These are phyloP conservation scores for Aspergillus indologenus DNA, from an alignment of 495 filamentous ascomycete genomes.

Conservation along the genomic window DNA sequence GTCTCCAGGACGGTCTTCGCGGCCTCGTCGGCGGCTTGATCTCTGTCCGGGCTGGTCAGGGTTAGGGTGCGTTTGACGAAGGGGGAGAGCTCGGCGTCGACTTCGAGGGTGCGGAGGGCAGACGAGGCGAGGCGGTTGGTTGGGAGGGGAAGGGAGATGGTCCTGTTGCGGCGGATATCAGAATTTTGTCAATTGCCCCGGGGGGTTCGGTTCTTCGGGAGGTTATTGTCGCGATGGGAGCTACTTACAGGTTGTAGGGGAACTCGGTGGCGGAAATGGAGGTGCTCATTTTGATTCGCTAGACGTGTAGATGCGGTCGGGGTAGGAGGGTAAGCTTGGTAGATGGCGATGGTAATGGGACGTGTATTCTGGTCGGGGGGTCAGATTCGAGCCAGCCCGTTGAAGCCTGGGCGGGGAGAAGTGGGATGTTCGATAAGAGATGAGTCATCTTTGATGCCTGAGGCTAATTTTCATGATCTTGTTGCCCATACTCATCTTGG, in stretches of 20 bases:
- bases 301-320: neutral
- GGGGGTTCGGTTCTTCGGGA: neutral
- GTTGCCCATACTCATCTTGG: too few relatives aligned
- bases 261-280: slow-evolving; percentile 41
- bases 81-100: slow-evolving; percentile 85
- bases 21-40: slow-evolving; percentile 28
- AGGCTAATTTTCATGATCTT: slow-evolving; percentile 5
- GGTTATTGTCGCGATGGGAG: neutral
- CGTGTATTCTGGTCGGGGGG: neutral
- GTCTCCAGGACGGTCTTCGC: slow-evolving; percentile 61
- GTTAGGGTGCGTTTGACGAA: slow-evolving; percentile 71
- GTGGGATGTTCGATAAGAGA: slow-evolving; percentile 7
- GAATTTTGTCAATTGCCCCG: slow-evolving; percentile 11
- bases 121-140: slow-evolving; percentile 73
- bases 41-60: slow-evolving; percentile 39
- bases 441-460: slow-evolving; percentile 7
- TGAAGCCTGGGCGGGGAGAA: neutral
- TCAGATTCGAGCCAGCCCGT: neutral
- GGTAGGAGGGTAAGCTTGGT: neutral
- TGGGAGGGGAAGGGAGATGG: slow-evolving; percentile 79
- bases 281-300: slow-evolving; percentile 12
- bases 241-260: slow-evolving; percentile 68
- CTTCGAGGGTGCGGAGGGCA: slow-evolving; percentile 71
- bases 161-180: slow-evolving; percentile 46
- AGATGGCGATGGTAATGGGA: neutral